phyloP scores from a whole-genome alignment of 73 alveolate genomes.

The Paramecium sexaurelia region DNA sequence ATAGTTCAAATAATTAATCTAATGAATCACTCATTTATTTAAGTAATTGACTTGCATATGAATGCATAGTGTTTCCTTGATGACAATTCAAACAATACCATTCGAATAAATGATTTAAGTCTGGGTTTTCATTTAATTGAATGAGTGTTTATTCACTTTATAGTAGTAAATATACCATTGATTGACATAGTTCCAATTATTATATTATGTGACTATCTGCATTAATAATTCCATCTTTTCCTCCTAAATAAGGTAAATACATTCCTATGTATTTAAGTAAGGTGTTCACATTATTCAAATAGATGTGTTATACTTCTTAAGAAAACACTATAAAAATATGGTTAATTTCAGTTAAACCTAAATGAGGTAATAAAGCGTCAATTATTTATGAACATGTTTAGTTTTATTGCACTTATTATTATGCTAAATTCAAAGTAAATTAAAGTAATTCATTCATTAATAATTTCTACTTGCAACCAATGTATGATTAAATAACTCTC shows the following conservation, averaged over 20 bases:
- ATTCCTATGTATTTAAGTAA: neutral
- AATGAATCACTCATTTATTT: neutral
- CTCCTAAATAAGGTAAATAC: constrained; percentile 17
- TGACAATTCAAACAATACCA: neutral
- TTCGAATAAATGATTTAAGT: neutral
- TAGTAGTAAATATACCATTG: neutral
- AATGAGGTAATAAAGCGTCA: neutral
- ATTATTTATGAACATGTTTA: neutral
- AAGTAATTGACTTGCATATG: neutral
- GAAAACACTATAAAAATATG: neutral
- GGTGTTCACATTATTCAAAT: neutral
- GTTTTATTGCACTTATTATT: neutral
- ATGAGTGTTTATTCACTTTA: constrained; percentile 5
- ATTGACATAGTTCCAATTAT: neutral
- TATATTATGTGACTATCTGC: neutral
- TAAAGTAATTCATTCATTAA: constrained; percentile 4
- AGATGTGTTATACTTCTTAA: neutral
- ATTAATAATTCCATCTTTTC: neutral
- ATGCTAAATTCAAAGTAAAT: neutral
- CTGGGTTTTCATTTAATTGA: neutral
- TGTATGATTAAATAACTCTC: neutral
- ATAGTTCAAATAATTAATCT: constrained; percentile 11
- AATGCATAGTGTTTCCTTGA: neutral
- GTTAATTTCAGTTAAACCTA: neutral
- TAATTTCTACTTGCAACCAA: neutral